Evolutionary conservation across 805 yeast species (phyloP).

Genomic region (Cyberlindnera bimundalis): DNA sequence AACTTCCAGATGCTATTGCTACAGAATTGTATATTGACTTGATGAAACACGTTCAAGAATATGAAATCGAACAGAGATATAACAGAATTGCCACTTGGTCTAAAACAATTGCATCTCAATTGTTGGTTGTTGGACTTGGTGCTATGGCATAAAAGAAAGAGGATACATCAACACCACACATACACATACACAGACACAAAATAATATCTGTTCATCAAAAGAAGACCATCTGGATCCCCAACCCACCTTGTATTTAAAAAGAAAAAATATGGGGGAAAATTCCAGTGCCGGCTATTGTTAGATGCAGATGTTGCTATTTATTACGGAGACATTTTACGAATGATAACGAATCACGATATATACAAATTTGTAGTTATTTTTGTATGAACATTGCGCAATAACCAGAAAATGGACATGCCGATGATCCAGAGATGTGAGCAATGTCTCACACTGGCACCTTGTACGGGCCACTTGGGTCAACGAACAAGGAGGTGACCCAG

Average conservation of each 20-base stretch:
- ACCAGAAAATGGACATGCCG: no score
- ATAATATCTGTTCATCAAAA: neutral
- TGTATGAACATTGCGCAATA: no score
- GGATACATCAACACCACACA: no score
- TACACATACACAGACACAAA: no score
- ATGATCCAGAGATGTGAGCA: no score
- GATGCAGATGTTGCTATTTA: neutral
- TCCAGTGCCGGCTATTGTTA: no score
- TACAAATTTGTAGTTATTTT: no score
- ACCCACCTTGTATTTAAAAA: no score
- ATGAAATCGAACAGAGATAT: slow-evolving; percentile 42
- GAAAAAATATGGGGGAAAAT: no score
- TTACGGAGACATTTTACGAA: neutral
- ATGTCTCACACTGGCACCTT: no score
- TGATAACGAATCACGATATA: neutral
- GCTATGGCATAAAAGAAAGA: slow-evolving; percentile 39
- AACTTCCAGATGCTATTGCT: slow-evolving; percentile 47
- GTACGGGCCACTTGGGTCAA: no score
- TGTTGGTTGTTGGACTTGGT: slow-evolving; percentile 55
- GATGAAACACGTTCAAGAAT: slow-evolving; percentile 48
- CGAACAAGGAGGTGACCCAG: no score
- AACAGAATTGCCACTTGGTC: slow-evolving; percentile 55
- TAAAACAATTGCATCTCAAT: slow-evolving; percentile 55
- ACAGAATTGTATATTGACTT: slow-evolving; percentile 58
- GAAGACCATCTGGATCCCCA: neutral